phyloP scores from a whole-genome alignment of 352 stramenopile genomes.

The Phytophthora constricta region DNA sequence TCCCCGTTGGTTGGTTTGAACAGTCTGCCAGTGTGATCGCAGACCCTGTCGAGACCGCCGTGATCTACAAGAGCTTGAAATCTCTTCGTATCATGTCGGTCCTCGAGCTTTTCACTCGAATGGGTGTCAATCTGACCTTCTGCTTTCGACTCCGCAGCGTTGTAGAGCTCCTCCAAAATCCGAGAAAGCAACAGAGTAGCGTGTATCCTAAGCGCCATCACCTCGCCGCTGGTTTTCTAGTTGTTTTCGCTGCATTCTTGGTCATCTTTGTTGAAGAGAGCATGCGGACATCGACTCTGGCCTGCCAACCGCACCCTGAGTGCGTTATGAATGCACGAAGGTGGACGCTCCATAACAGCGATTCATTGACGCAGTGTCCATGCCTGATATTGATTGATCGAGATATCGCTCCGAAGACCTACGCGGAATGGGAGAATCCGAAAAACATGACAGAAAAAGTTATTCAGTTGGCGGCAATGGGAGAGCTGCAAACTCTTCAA shows the following conservation, averaged over 20 bases:
- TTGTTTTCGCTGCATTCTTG: background rate
- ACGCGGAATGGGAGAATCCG: slow-evolving; percentile 8
- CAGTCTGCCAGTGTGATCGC: background rate
- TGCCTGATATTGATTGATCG: slow-evolving; percentile 29
- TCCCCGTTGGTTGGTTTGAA: slow-evolving; percentile 9
- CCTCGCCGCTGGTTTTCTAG: background rate
- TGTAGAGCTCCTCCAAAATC: slow-evolving; percentile 5
- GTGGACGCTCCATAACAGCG: slow-evolving; percentile 18
- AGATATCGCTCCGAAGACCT: slow-evolving; percentile 14
- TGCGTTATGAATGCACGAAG: background rate
- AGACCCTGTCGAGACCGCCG: background rate
- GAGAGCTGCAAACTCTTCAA: slow-evolving; percentile 14
- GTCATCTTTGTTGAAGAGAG: background rate
- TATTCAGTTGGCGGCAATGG: slow-evolving; percentile 14
- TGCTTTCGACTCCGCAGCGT: slow-evolving; percentile 15
- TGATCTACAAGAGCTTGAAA: slow-evolving; percentile 1
- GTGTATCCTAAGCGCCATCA: background rate
- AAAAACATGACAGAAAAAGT: slow-evolving; percentile 22
- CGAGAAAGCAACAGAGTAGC: background rate
- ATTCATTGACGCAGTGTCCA: slow-evolving; percentile 17
- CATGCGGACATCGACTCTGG: background rate
- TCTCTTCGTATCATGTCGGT: slow-evolving; percentile 16
- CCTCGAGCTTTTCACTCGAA: slow-evolving; percentile 26
- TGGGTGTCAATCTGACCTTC: slow-evolving; percentile 28
- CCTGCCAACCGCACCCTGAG: background rate